Conservation (phyloP, 768 basidiomycete genomes). For the Candolleomyces aberdarensis region DNA sequence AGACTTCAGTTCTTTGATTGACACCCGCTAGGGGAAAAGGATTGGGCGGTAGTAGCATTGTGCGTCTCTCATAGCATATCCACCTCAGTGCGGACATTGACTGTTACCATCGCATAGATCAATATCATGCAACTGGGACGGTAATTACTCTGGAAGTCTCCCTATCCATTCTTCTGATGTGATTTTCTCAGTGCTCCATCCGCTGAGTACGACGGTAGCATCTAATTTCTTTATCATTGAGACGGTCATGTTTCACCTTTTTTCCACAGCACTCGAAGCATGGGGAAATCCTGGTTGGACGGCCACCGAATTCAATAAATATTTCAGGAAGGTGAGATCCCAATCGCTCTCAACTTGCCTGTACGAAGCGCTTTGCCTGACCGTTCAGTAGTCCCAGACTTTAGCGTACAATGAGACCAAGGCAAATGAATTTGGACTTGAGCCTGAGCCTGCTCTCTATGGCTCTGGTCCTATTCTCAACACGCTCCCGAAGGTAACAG, state of each 20-base stretch:
- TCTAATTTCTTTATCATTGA: no score
- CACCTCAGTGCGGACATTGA: not conserved
- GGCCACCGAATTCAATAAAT: conserved; percentile 10
- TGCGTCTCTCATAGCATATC: not conserved
- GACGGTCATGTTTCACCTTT: not conserved
- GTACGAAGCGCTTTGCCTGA: not conserved
- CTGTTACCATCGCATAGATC: not conserved
- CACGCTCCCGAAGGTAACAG: conserved; percentile 6
- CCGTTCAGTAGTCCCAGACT: conserved; percentile 9
- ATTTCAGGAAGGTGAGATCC: conserved; percentile 13
- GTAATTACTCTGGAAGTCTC: conserved; percentile 1
- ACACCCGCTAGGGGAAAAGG: conserved; percentile 13
- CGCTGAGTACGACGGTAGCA: conserved; percentile 14
- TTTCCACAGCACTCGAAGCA: conserved; percentile 12
- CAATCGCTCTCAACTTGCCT: not conserved
- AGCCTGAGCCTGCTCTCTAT: conserved; percentile 4
- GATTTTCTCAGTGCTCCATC: conserved; percentile 6
- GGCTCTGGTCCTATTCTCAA: conserved; percentile 16
- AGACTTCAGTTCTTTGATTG: not conserved
- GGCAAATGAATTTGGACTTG: not conserved
- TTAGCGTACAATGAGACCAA: conserved; percentile 4
- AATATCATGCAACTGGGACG: conserved; percentile 15
- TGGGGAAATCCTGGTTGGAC: conserved; percentile 15
- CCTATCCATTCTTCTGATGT: not conserved
- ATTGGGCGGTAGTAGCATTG: conserved; percentile 16